phyloP scores from a whole-genome alignment of 78 protist genomes.

The Acrasis kona region DNA sequence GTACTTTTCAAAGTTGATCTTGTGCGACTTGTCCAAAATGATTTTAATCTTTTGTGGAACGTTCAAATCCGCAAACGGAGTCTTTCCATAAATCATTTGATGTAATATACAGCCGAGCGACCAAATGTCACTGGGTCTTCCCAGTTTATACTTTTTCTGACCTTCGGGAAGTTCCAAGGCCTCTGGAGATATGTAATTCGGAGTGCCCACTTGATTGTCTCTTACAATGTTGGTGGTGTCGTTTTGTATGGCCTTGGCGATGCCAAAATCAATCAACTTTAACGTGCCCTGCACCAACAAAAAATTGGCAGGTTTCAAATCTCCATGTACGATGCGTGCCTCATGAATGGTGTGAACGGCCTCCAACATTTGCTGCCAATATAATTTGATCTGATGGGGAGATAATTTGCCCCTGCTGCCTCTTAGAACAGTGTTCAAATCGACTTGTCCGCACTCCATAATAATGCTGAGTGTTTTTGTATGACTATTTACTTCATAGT shows the following conservation, averaged over 20 bases:
- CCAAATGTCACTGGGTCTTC: conserved; percentile 71
- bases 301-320: conserved; percentile 95
- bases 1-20: background rate
- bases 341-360: conserved; percentile 77
- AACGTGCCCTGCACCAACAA: conserved; percentile 74
- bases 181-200: conserved; percentile 96
- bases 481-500: conserved; percentile 35
- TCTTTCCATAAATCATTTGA: conserved; percentile 65
- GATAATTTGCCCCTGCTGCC: background rate
- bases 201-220: conserved; percentile 78
- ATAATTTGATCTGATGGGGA: conserved; percentile 47
- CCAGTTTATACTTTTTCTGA: background rate
- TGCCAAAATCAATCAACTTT: conserved; percentile 96
- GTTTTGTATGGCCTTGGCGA: conserved; percentile 62
- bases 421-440: conserved; percentile 36
- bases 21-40: background rate
- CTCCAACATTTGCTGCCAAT: conserved; percentile 77
- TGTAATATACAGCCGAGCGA: conserved; percentile 87
- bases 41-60: background rate
- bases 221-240: conserved; percentile 70
- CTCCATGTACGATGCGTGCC: conserved; percentile 80
- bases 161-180: conserved; percentile 37
- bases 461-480: conserved; percentile 37
- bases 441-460: conserved; percentile 83
- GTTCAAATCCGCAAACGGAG: conserved; percentile 50